A percentile compares a stretch with the other conserved stretches of the same genome.
Conservation (phyloP, 2,329 filamentous ascomycete species). For the Pochonia chlamydosporia region DNA sequence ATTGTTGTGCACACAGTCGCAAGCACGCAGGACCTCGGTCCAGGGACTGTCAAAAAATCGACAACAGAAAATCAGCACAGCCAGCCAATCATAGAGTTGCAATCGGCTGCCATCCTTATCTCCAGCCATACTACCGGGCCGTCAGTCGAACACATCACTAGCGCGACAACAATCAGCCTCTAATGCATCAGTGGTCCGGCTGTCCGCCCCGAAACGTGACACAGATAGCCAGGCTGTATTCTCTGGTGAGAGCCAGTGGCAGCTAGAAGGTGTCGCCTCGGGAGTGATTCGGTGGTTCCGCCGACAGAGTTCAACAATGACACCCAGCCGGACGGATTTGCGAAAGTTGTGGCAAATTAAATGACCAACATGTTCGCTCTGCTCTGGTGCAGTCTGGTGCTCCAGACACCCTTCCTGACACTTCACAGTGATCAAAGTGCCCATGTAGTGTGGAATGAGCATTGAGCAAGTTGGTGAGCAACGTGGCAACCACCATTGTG, state of each 20-base stretch:
- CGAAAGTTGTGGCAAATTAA: background rate
- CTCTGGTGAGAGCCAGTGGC: background rate
- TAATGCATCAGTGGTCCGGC: too few species aligned
- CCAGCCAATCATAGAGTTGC: conserved; percentile 30
- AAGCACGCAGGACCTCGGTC: conserved; percentile 2
- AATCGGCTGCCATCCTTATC: conserved; percentile 31
- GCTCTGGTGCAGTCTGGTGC: too few species aligned
- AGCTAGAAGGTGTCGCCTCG: background rate
- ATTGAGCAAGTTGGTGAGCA: too few species aligned
- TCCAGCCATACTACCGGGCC: conserved; percentile 16
- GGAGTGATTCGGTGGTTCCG: background rate
- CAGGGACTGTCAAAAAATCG: conserved; percentile 22
- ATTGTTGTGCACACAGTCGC: background rate
- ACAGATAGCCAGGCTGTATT: background rate
- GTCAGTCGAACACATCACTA: conserved; percentile 14
- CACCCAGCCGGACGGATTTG: background rate
- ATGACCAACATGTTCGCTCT: background rate
- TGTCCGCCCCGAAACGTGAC: background rate
- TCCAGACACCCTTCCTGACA: background rate
- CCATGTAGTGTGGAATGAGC: too few species aligned
- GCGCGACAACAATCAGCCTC: background rate
- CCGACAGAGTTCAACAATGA: background rate
- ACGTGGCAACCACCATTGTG: too few species aligned
- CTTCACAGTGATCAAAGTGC: background rate
- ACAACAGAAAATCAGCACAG: conserved; percentile 34